phyloP scores from a whole-genome alignment of 2,329 filamentous ascomycete genomes.

The Cytospora chrysosperma region DNA sequence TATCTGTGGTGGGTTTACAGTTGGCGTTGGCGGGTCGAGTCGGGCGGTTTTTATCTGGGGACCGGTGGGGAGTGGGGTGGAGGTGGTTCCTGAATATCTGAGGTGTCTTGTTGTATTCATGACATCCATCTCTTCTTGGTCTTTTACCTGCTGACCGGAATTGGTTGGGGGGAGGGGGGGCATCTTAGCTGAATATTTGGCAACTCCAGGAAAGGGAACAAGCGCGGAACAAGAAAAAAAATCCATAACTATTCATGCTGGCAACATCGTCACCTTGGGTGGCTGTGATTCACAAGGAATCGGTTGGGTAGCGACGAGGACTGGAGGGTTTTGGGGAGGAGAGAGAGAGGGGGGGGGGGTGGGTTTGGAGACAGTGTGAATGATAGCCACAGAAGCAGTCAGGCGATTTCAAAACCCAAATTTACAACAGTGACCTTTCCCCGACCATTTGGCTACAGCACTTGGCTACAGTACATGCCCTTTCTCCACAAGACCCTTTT shows the following conservation, averaged over 20 bases:
- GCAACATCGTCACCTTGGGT: neutral
- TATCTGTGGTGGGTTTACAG: neutral
- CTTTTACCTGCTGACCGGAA: neutral
- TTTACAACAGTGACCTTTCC: neutral
- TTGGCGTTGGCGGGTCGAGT: neutral
- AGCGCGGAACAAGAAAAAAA: neutral
- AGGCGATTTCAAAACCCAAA: neutral
- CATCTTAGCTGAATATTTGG: neutral
- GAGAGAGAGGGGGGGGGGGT: too few species aligned
- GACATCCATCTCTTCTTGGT: neutral
- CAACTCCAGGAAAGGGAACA: neutral
- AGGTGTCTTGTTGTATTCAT: neutral
- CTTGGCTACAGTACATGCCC: too few species aligned
- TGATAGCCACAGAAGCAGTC: neutral
- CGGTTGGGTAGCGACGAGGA: neutral
- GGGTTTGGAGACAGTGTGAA: neutral
- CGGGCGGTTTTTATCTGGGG: neutral
- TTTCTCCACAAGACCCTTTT: neutral
- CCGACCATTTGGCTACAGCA: neutral
- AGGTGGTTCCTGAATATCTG: neutral
- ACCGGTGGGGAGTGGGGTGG: neutral
- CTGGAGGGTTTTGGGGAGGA: neutral
- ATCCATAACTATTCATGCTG: neutral
- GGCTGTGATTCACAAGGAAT: neutral
- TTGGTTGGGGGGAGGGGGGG: too few species aligned